Base-by-base conservation (phyloP, 805 yeast species). In the Torulaspora franciscae region DNA sequence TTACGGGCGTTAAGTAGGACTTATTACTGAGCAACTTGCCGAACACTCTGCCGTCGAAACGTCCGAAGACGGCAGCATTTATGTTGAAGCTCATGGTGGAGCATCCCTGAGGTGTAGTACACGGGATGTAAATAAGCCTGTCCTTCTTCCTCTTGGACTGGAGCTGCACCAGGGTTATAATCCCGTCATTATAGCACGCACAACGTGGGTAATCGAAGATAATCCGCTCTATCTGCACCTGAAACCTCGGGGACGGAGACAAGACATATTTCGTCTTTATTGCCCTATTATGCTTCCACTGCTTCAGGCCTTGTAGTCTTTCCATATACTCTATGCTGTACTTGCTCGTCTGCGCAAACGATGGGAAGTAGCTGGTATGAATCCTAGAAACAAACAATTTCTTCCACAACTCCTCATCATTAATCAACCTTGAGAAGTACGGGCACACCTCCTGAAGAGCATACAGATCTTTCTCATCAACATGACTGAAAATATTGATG, bases 351-450 rank as follows among this genome's bases (percentile, higher is more conserved):
- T 57, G 54, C 2, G 73, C 58, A 26, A 62, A 53, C 0, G 74
- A 68, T 22, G 73, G 72, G 55, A 71, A 71, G 19, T 49, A 42
- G 15, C 54, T 50, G 0, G 67, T 57, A 10, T 57, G 48, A 36
- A 59, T 61, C 15, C 54, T 58, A 22, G 65, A 52, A 9, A 56
- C 48, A 45, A 70, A 68, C 29, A 70, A 52, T 42, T 61, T 63
- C 49, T 69, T 69, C 75, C 74, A 71, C 7, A 71, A 51, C 46
- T 70, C 75, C 35, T 70, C 69, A 50, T 70, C 69, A 42, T 62
- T 63, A 19, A 69, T 60, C 14, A 70, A 46, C 8, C 51, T 49
- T 23, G 60, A 43, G 22, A 70, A 56, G 0, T 46, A 41, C 7
- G 46, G 56, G 37, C 69, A 65, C 3, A 69, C 57, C 40, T 56